A percentile compares a stretch with the other conserved stretches of the same genome.
These are phyloP conservation scores for Yarrowia porcina DNA, from an alignment of 805 yeast genomes.

Conservation along the genomic window DNA sequence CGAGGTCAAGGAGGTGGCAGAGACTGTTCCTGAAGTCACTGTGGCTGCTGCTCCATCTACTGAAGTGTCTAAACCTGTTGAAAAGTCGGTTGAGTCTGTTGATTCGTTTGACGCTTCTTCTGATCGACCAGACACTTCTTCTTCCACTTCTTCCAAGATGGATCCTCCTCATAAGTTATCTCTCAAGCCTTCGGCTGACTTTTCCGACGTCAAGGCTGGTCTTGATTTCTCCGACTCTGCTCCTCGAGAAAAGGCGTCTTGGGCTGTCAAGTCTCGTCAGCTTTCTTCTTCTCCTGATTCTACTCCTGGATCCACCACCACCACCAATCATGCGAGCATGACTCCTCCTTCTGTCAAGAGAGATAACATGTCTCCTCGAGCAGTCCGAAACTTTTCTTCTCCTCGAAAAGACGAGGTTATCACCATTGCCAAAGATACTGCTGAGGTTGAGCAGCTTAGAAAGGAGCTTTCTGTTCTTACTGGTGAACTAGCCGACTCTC, in stretches of 20 bases:
- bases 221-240: conserved; percentile 12
- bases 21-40: neutral
- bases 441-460: conserved; percentile 30
- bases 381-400: conserved; percentile 3
- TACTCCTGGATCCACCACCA: conserved; percentile 29
- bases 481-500: conserved; percentile 40
- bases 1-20: conserved; percentile 4
- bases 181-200: neutral
- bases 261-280: conserved; percentile 34
- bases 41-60: neutral
- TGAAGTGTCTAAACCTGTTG: neutral
- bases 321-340: conserved; percentile 25
- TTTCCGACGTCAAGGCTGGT: neutral
- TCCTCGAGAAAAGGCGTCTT: conserved; percentile 22
- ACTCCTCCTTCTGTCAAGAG: neutral
- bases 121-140: neutral
- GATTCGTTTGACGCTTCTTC: neutral
- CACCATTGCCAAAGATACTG: conserved; percentile 27
- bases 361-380: conserved; percentile 29
- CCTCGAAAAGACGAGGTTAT: conserved; percentile 29
- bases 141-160: neutral
- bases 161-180: neutral
- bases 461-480: conserved; percentile 40
- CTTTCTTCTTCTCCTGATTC: conserved; percentile 26
- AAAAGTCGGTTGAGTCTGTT: neutral